Evolutionary conservation across 2,329 filamentous ascomycete genomes (phyloP).

Genomic region (Rachicladosporium sp.): DNA sequence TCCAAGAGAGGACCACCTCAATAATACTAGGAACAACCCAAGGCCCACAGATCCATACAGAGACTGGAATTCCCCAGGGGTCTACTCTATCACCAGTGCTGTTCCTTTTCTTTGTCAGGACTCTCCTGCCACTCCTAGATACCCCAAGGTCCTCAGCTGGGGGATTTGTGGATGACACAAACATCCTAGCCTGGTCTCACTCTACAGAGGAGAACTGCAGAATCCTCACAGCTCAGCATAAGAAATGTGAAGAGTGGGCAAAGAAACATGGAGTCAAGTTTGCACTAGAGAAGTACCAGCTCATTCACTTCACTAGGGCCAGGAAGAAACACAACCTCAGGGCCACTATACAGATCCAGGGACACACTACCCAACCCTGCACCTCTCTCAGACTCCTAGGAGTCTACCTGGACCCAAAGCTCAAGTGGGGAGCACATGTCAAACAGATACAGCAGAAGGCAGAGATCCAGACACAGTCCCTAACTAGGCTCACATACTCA

Average conservation of each 20-base stretch:
- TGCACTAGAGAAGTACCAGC: conserved; percentile 19
- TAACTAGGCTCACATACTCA: too few species aligned
- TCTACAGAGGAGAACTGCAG: conserved; percentile 11
- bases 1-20: conserved; percentile 4
- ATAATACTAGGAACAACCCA: conserved; percentile 11
- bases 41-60: conserved; percentile 10
- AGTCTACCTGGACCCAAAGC: background rate
- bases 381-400: conserved; percentile 13
- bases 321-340: background rate
- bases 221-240: background rate
- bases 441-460: too few species aligned
- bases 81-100: conserved; percentile 22
- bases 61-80: conserved; percentile 20
- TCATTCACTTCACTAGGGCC: too few species aligned
- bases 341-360: too few species aligned
- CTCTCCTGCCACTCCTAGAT: conserved; percentile 17
- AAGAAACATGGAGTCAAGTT: conserved; percentile 18
- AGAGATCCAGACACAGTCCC: too few species aligned
- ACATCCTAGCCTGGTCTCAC: conserved; percentile 11
- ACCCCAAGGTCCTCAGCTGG: conserved; percentile 6
- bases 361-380: too few species aligned
- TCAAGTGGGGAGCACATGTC: background rate
- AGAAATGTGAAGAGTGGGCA: conserved; percentile 10
- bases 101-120: conserved; percentile 23
- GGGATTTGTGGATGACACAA: conserved; percentile 18